Conservation (phyloP, 768 basidiomycete species). For the Lactarius trivialis region DNA sequence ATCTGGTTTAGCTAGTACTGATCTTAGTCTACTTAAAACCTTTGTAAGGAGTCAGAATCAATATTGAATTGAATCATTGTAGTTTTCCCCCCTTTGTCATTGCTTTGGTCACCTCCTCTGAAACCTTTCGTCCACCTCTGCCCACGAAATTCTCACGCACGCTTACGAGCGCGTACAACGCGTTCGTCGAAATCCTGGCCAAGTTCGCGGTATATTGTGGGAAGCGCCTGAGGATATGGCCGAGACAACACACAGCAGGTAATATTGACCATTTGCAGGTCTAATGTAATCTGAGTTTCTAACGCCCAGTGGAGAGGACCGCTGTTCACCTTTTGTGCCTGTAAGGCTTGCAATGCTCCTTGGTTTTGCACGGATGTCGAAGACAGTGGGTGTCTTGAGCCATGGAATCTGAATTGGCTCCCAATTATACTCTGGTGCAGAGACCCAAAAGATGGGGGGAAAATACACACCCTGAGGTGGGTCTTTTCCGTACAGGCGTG, state of each 20-base stretch:
- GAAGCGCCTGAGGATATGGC: conserved; percentile 63
- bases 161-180: too few species aligned
- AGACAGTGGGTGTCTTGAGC: conserved; percentile 94
- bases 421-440: background rate
- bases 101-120: conserved; percentile 77
- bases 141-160: too few species aligned
- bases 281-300: conserved; percentile 34
- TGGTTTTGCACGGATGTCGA: conserved; percentile 97
- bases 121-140: too few species aligned
- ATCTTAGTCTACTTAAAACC: too few species aligned
- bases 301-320: conserved; percentile 14
- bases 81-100: too few species aligned
- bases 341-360: conserved; percentile 94
- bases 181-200: too few species aligned
- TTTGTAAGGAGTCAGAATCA: too few species aligned
- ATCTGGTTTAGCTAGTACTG: too few species aligned
- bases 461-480: conserved; percentile 67
- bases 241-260: conserved; percentile 96
- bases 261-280: conserved; percentile 93
- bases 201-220: too few species aligned
- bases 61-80: too few species aligned
- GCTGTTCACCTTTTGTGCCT: conserved; percentile 86
- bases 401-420: conserved; percentile 69
- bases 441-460: too few species aligned
- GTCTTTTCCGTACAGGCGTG: conserved; percentile 96